phyloP scores from a whole-genome alignment of 2,329 filamentous ascomycete genomes.

The Trichoderma atrobrunneum region DNA sequence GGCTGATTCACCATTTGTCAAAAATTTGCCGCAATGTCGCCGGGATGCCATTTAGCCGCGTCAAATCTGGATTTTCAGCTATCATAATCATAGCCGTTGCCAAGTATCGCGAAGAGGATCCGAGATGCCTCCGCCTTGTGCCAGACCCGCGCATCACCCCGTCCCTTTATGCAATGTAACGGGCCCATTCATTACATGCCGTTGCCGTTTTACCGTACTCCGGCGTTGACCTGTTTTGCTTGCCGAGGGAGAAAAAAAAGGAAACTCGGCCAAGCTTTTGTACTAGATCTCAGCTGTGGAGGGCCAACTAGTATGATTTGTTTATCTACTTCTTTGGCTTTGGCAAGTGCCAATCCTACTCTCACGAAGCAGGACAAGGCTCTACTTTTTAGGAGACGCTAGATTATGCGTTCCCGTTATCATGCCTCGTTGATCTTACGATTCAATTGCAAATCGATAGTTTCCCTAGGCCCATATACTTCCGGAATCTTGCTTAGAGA shows the following conservation, averaged over 20 bases:
- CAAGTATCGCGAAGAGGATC: not conserved
- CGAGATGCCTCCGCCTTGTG: not conserved
- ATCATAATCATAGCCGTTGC: not conserved
- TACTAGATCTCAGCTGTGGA: not conserved
- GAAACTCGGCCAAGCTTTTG: not conserved
- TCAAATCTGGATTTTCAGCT: not conserved
- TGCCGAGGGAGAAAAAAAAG: not conserved
- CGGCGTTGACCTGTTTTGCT: not conserved
- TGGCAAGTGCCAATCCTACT: not conserved
- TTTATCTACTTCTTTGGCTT: not conserved
- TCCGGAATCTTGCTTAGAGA: not conserved
- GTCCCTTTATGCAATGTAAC: slow-evolving; percentile 5
- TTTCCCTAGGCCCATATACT: not conserved
- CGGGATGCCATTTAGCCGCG: slow-evolving; percentile 7
- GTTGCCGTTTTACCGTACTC: not conserved
- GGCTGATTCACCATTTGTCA: not conserved
- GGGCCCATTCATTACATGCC: not conserved
- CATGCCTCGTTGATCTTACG: not conserved
- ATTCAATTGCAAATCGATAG: not conserved
- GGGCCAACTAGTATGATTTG: not conserved
- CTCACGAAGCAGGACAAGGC: not conserved
- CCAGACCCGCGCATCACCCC: not conserved
- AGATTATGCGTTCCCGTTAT: too few relatives aligned
- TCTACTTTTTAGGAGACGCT: not conserved
- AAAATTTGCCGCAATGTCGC: slow-evolving; percentile 1